Conservation (phyloP, 2,329 filamentous ascomycete genomes). For the Lachnellula arida region DNA sequence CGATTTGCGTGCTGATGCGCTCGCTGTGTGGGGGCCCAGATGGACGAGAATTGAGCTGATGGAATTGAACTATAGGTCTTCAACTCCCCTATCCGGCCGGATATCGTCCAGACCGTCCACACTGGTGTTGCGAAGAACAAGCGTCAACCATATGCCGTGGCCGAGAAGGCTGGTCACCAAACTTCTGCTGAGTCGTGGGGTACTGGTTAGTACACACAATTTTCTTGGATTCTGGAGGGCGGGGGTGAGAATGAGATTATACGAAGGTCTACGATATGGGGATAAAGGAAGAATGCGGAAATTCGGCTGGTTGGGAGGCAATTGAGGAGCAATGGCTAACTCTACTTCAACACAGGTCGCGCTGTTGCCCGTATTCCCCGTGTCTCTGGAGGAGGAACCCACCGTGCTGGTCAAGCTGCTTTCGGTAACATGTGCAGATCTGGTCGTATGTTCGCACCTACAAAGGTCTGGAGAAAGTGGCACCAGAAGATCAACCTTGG, state of each 20-base stretch:
- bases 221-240: slow-evolving; percentile 19
- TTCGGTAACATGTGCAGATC: slow-evolving; percentile 99
- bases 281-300: background rate
- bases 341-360: slow-evolving; percentile 59
- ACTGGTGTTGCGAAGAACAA: slow-evolving; percentile 99
- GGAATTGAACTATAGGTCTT: slow-evolving; percentile 59
- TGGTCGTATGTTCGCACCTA: slow-evolving; percentile 99
- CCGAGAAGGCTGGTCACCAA: slow-evolving; percentile 99
- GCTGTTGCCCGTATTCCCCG: slow-evolving; percentile 99
- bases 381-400: slow-evolving; percentile 99
- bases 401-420: slow-evolving; percentile 99
- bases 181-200: slow-evolving; percentile 99
- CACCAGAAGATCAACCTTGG: slow-evolving; percentile 99
- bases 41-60: slow-evolving; percentile 21
- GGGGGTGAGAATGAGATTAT: slow-evolving; percentile 1
- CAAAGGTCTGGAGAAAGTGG: slow-evolving; percentile 99
- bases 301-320: background rate
- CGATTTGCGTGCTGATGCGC: background rate
- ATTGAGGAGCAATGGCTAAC: slow-evolving; percentile 21
- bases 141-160: slow-evolving; percentile 98
- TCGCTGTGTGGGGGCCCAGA: background rate
- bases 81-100: slow-evolving; percentile 92
- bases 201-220: slow-evolving; percentile 70
- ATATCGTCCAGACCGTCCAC: slow-evolving; percentile 96
- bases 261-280: background rate